Conservation (phyloP, 176 grass and related monocot species). For the Ensete ventricosum region DNA sequence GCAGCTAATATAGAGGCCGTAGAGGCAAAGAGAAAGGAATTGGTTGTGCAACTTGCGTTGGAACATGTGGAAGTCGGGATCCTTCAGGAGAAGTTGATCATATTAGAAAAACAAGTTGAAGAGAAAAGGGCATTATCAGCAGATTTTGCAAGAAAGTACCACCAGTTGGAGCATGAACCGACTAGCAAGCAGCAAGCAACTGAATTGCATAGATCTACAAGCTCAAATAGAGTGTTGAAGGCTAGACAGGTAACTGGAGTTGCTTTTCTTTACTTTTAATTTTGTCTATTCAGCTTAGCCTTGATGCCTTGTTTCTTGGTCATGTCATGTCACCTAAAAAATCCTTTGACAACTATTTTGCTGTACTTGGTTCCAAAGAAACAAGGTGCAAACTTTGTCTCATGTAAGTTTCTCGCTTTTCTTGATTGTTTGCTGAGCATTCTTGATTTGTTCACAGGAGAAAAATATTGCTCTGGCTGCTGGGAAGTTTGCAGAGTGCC, state of each 20-base stretch:
- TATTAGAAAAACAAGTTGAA: constrained; percentile 42
- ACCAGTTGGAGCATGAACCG: constrained; percentile 38
- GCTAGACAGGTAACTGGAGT: constrained; percentile 48
- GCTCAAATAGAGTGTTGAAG: constrained; percentile 29
- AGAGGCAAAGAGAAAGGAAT: constrained; percentile 55
- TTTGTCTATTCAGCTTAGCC: background rate
- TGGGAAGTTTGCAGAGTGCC: constrained; percentile 71
- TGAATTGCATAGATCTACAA: constrained; percentile 14
- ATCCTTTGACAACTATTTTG: background rate
- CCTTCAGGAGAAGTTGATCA: constrained; percentile 21
- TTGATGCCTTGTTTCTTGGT: background rate
- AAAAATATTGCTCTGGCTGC: constrained; percentile 47
- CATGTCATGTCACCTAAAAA: background rate
- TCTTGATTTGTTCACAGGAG: constrained; percentile 31
- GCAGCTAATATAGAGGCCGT: constrained; percentile 47
- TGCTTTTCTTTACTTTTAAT: background rate
- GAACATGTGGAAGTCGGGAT: constrained; percentile 38
- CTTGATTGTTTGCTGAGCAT: background rate
- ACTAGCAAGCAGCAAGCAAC: constrained; percentile 20
- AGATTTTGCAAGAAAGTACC: constrained; percentile 32
- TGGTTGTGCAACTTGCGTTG: constrained; percentile 29
- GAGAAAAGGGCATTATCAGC: constrained; percentile 28
- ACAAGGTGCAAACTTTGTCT: constrained; percentile 1
- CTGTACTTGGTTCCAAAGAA: too few relatives aligned
- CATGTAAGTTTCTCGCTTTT: too few relatives aligned